phyloP scores from a whole-genome alignment of 257 asterid genomes.

The Solanum tacnaense region DNA sequence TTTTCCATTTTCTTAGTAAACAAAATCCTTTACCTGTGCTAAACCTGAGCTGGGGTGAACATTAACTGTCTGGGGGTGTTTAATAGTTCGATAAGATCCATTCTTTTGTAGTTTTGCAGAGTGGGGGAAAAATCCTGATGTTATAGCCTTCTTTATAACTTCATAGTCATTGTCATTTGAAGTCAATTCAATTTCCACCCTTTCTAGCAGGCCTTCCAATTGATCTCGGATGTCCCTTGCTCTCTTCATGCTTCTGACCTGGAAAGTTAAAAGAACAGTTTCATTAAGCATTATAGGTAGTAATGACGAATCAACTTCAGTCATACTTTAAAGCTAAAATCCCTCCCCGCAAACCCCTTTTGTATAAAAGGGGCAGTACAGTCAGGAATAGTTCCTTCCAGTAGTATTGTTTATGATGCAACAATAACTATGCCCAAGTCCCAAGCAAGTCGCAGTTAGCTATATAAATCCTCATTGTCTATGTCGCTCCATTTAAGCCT shows the following conservation, averaged over 20 bases:
- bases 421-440: not conserved
- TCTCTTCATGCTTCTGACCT: slow-evolving; percentile 95
- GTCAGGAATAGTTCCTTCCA: not conserved
- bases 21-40: slow-evolving; percentile 39
- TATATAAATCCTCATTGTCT: not conserved
- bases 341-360: not conserved
- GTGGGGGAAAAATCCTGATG: slow-evolving; percentile 78
- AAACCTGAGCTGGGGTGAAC: slow-evolving; percentile 91
- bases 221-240: slow-evolving; percentile 95
- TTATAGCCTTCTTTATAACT: slow-evolving; percentile 63
- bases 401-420: not conserved
- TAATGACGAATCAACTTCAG: not conserved
- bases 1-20: not conserved
- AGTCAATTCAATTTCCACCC: slow-evolving; percentile 77
- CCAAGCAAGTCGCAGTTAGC: not conserved
- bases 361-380: not conserved
- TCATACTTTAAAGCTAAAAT: not conserved
- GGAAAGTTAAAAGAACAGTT: slow-evolving; percentile 10
- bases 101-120: slow-evolving; percentile 74
- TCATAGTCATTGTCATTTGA: slow-evolving; percentile 57
- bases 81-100: slow-evolving; percentile 79
- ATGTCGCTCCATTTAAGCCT: not conserved
- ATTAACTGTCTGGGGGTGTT: slow-evolving; percentile 80
- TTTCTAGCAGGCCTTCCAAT: slow-evolving; percentile 74
- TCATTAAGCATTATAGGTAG: not conserved